phyloP scores from a whole-genome alignment of 2,329 filamentous ascomycete genomes.

The Rhinocladiella mackenziei region DNA sequence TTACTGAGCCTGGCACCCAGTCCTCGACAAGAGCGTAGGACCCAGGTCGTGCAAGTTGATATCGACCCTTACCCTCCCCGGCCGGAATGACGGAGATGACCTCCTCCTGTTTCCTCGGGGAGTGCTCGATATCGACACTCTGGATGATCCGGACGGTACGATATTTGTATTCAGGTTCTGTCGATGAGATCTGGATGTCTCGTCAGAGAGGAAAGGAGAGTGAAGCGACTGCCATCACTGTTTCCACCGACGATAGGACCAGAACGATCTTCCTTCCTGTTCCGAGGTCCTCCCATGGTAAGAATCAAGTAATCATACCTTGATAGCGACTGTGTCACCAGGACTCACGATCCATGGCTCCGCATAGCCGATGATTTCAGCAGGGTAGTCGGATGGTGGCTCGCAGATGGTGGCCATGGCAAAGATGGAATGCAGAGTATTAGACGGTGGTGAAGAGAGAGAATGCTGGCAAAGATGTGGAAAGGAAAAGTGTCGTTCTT shows the following conservation, averaged over 20 bases:
- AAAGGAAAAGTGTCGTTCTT: too few relatives aligned
- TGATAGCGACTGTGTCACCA: slow-evolving; percentile 7
- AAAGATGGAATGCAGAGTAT: neutral
- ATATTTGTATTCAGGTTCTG: slow-evolving; percentile 16
- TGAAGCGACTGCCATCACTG: neutral
- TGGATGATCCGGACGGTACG: slow-evolving; percentile 18
- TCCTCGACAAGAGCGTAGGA: slow-evolving; percentile 11
- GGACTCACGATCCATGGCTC: slow-evolving; percentile 16
- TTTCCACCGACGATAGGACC: neutral
- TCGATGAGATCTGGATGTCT: slow-evolving; percentile 16
- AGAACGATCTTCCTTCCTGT: too few relatives aligned
- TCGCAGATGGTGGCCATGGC: slow-evolving; percentile 1
- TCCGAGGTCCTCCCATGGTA: too few relatives aligned
- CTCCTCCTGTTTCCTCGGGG: slow-evolving; percentile 9
- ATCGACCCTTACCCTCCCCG: slow-evolving; percentile 10
- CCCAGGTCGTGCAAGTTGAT: slow-evolving; percentile 13
- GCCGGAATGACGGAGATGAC: slow-evolving; percentile 7
- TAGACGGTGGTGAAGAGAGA: too few relatives aligned
- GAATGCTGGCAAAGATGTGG: too few relatives aligned
- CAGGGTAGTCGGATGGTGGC: neutral
- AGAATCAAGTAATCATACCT: slow-evolving; percentile 1
- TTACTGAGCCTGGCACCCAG: neutral
- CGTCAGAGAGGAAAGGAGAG: neutral
- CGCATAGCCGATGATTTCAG: slow-evolving; percentile 16
- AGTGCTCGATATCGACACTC: slow-evolving; percentile 13